A percentile compares a stretch with the other conserved stretches of the same genome.
Conservation (phyloP, 139 green algal species). For the Zygnema circumcarinatum region DNA sequence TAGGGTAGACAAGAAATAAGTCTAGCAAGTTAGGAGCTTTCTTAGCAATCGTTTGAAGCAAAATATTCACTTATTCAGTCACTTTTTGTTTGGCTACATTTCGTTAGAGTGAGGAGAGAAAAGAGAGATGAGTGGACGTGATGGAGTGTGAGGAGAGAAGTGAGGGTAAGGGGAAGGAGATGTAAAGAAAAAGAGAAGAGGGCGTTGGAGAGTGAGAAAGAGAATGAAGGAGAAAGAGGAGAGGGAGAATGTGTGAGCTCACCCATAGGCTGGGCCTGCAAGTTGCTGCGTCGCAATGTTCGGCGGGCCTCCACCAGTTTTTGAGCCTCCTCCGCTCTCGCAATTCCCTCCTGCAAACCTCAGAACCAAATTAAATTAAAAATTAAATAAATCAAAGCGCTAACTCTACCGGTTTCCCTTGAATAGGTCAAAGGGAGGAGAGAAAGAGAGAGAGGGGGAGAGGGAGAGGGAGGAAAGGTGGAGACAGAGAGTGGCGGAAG, state of each 20-base stretch:
- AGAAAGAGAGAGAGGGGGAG: conserved; percentile 19
- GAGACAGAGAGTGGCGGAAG: neutral
- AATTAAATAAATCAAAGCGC: neutral
- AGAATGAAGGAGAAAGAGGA: conserved; percentile 9
- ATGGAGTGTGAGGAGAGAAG: too few relatives aligned
- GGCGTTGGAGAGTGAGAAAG: neutral
- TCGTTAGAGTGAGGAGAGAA: too few relatives aligned
- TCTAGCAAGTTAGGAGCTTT: too few relatives aligned
- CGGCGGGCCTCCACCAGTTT: conserved; percentile 6
- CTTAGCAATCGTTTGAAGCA: too few relatives aligned
- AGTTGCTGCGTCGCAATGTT: conserved; percentile 26
- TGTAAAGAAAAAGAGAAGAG: too few relatives aligned
- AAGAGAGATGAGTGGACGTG: too few relatives aligned
- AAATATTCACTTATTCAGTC: too few relatives aligned
- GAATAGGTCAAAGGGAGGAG: neutral
- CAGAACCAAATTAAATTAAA: neutral
- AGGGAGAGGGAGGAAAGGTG: conserved; percentile 13
- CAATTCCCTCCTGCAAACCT: conserved; percentile 1
- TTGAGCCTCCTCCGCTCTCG: conserved; percentile 39
- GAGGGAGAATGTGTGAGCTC: neutral
- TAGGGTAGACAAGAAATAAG: too few relatives aligned
- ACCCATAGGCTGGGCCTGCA: conserved; percentile 25
- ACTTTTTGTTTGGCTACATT: too few relatives aligned
- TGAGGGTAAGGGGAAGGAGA: too few relatives aligned
- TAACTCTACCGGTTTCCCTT: neutral